Base-by-base conservation (phyloP, 2,329 filamentous ascomycete genomes). In the Sporothrix dimorphospora region DNA sequence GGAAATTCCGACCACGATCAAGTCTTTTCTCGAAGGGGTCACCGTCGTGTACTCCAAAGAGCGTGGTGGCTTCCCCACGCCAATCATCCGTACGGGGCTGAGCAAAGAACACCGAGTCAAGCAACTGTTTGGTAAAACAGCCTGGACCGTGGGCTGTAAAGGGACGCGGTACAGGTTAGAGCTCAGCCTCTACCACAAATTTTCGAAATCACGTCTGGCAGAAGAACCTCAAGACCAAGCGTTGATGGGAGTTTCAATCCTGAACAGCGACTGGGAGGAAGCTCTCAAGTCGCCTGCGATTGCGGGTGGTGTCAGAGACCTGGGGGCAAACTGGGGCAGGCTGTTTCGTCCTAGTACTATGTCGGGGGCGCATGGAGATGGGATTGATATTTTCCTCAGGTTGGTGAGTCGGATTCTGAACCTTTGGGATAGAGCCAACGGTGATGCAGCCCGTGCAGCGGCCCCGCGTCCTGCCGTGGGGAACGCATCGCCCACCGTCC, bases 141-240 rank as follows among this genome's bases (percentile, higher is more conserved):
- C 78, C 1, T 81, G 80, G 77, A 77, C 75, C 4, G 82, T 79
- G 53, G 73, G 76, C 27, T 81, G 77, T 76, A 77, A 77, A 53
- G 42, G 71, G 2, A 78, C 77, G 1, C 73, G 76, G 4, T 83
- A 82, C 63, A 70, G 76, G 11, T 72, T 83, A 16, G 79, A 83
- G 68, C 74, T 84, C 16, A 74, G 78, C 7, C 74, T 82, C 21
- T 79, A 80, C 72, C 80, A 79, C 40, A 76, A 78, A 24, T 82
- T 81, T 79, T 16, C 65, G 19, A 27, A 4, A 1, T 12, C 55
- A 4, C 8, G 21, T 27, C n/a, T n/a, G 5, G 59, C 2, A 75
- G 74, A 21, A 4, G 49, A 3, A 21, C 53, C 16, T 1, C 19
- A 14, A 42, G 65, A 24, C n/a, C 53, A 21, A 16, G 53, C 65